These are phyloP conservation scores for Nothophoma quercina DNA, from an alignment of 2,329 filamentous ascomycete genomes.

Conservation along the genomic window DNA sequence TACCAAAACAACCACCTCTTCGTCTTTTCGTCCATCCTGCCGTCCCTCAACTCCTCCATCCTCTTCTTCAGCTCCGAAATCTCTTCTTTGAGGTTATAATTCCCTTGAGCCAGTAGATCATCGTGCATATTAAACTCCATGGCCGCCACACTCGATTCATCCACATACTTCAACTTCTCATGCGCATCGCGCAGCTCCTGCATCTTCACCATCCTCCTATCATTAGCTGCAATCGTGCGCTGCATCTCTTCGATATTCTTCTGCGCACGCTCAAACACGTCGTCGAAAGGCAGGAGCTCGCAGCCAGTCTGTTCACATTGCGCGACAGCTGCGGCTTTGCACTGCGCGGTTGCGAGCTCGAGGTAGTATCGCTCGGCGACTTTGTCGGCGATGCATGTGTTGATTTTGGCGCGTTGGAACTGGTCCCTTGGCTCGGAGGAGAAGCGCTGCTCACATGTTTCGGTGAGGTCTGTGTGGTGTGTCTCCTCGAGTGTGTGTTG, in stretches of 20 bases:
- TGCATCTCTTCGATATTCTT: background rate
- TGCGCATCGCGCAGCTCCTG: background rate
- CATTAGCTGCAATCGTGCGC: background rate
- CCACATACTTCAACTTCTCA: too few species aligned
- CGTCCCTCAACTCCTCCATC: background rate
- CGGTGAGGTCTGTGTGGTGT: background rate
- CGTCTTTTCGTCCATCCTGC: too few species aligned
- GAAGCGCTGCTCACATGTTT: background rate
- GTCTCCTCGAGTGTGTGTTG: slow-evolving; percentile 11
- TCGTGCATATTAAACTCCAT: background rate
- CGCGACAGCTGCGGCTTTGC: slow-evolving; percentile 9
- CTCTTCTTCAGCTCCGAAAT: background rate
- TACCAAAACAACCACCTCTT: slow-evolving; percentile 6
- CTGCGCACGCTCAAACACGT: background rate
- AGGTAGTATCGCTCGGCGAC: slow-evolving; percentile 7
- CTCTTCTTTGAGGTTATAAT: background rate
- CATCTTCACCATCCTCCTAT: background rate
- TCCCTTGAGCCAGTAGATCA: background rate
- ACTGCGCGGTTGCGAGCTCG: slow-evolving; percentile 15
- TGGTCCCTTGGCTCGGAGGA: background rate
- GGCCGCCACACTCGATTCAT: too few species aligned
- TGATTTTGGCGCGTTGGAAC: slow-evolving; percentile 3
- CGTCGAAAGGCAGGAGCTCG: slow-evolving; percentile 6
- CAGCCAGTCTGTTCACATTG: slow-evolving; percentile 7
- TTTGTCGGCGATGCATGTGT: slow-evolving; percentile 12